A percentile compares a stretch with the other conserved stretches of the same genome.
phyloP scores from a whole-genome alignment of 1,284 basidiomycete genomes.

The Xanthoconium separans region DNA sequence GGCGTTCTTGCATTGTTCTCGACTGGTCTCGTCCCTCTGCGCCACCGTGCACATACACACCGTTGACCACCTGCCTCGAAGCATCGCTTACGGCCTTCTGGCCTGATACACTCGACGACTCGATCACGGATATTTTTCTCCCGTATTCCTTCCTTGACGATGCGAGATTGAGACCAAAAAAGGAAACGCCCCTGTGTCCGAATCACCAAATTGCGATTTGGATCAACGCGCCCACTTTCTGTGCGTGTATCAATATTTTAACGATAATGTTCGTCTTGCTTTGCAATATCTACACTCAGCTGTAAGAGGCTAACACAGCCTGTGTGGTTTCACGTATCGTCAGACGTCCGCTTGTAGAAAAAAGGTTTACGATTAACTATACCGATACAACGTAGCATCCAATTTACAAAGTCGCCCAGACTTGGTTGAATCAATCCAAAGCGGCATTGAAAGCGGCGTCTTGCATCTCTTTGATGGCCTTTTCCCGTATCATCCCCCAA shows the following conservation, averaged over 20 bases:
- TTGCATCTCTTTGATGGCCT: conserved; percentile 71
- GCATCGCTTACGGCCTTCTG: conserved; percentile 49
- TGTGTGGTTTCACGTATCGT: background rate
- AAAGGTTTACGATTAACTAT: background rate
- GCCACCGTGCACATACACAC: too few species aligned
- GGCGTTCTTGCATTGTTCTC: too few species aligned
- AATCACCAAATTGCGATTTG: conserved; percentile 13
- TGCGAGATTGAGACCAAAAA: conserved; percentile 50
- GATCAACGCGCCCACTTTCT: background rate
- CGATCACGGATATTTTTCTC: too few species aligned
- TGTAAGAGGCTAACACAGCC: background rate
- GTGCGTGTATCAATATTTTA: conserved; percentile 23
- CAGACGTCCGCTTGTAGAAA: too few species aligned
- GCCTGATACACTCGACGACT: background rate
- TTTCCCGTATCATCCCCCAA: conserved; percentile 71
- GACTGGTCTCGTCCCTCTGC: background rate
- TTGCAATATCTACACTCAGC: background rate
- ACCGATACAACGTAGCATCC: background rate
- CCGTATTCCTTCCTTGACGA: too few species aligned
- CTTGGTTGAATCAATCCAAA: conserved; percentile 20
- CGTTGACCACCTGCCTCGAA: too few species aligned
- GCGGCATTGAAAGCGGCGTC: conserved; percentile 51
- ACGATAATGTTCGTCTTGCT: background rate
- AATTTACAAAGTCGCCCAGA: background rate
- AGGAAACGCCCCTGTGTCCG: conserved; percentile 48